Evolutionary conservation across 2,329 filamentous ascomycete genomes (phyloP), one percentile per base, ranked within the genome.

Genomic region (Juglanconis sp.): DNA sequence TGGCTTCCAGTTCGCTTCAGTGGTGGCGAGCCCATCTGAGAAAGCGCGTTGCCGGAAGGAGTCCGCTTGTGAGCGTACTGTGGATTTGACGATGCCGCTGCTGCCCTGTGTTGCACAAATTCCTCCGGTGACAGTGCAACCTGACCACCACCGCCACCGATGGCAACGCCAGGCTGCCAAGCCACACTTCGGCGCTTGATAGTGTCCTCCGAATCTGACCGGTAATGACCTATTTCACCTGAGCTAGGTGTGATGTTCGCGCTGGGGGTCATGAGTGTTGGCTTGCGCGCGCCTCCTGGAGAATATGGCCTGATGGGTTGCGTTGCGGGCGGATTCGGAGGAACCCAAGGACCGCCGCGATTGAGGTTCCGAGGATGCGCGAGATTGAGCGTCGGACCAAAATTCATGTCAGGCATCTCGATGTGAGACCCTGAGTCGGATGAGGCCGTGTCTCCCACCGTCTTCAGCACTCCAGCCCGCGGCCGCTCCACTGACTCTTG

Each of bases 391-490:
- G 93, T 96, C 5, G 88, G 91, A 0, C 94, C 94, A 74, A 97
- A 97, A 72, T 97, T 88, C 64, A 96, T 84, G 4, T 82, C 76
- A 1, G 91, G 91, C 62, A 96, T 86, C 59, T 85, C 81, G 31
- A 79, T 13, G 77, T 70, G 0, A 71, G 54, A 61, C 62, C 47
- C 59, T 61, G 46, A 63, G 61, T 59, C 47, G 4, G 61, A 63
- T 31, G 50, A 52, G 24, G 58, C 56, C 8, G 56, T 68, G n/a
- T 79, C 78, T 4, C 91, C 92, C 10, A 93, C 87, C 1, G 89
- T 92, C 71, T 89, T 92, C 70, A 94, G 78, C 6, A 93, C 87
- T 53, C 93, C 93, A 64, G 90, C 89, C 64, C 94, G 84, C 15
- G 90, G 89, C 61, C 83, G 84, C 59, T 91, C 87, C 8, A 83